Base-by-base conservation (phyloP, 139 green algal species). In the Volvox reticuliferus region DNA sequence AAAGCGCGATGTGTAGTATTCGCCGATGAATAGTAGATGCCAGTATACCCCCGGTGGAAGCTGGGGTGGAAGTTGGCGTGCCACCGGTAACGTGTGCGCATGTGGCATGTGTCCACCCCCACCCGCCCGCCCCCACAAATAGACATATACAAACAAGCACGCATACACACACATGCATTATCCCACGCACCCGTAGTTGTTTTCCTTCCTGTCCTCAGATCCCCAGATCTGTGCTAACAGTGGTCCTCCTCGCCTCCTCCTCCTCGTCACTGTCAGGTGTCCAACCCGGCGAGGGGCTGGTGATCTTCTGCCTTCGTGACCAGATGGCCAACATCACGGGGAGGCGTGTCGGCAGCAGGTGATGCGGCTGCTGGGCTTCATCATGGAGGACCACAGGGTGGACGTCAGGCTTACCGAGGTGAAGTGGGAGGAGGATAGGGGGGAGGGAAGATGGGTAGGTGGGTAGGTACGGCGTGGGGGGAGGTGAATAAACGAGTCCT, bases 381-480 rank as follows among this genome's bases (percentile, higher is more conserved):
- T 89, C 19, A 91, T 91, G 32, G 91, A 94, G 69, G 93, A 95
- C 91, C 91, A 93, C 71, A 62, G 92, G 0, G 36, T 94, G 77
- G 91, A 95, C 85, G 90, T 76, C 26, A 12, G 22, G 28, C 24
- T 88, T 12, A 22, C 33, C 24, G 33, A 90, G 92, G 86, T 91
- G 77, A 1, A 68, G 50, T 26, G 80, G 80, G 50, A 12, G n/a
- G 26, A 3, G 75, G 75, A 32, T 30, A 44, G 75, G n/a, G 30
- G 75, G 30, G 75, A 32, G 75, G n/a, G 30, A 32, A n/a, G 75
- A 13, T 16, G 75, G 75, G 75, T 30, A 50, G 75, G 30, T 13
- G 26, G 30, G n/a, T 5, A 32, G 75, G 26, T 55, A 32, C 13
- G 75, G 75, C 12, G 75, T 14, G 24, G 69, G 17, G 69, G 69